Percentiles rank a stretch among this genome's conserved stretches.
Evolutionary conservation across 2,329 filamentous ascomycete genomes (phyloP).

Genomic region (Ophiocordyceps camponoti-leonardi): DNA sequence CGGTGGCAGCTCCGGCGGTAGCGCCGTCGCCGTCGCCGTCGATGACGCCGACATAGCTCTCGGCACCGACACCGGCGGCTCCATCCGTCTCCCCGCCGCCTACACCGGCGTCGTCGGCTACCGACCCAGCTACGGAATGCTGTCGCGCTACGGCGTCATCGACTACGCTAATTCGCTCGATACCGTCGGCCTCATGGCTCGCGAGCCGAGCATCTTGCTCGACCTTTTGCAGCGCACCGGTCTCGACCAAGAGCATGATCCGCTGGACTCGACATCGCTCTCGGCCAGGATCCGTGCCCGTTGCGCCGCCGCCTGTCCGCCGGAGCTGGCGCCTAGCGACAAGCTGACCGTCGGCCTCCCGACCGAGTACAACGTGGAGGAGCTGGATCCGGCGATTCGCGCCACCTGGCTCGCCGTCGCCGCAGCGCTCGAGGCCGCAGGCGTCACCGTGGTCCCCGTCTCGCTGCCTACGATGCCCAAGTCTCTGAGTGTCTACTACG

Average conservation of each 20-base stretch:
- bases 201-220: conserved; percentile 30
- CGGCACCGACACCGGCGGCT: conserved; percentile 88
- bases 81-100: conserved; percentile 70
- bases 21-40: conserved; percentile 64
- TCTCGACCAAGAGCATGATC: conserved; percentile 40
- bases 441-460: conserved; percentile 57
- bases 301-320: conserved; percentile 16
- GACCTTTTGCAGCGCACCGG: conserved; percentile 31
- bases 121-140: conserved; percentile 79
- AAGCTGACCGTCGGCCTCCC: conserved; percentile 37
- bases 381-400: conserved; percentile 55
- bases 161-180: conserved; percentile 88
- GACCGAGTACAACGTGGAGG: conserved; percentile 73
- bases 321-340: conserved; percentile 9
- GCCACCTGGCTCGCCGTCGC: conserved; percentile 52
- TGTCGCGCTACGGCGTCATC: conserved; percentile 74
- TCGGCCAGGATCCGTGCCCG: conserved; percentile 33
- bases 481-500: conserved; percentile 85
- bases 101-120: conserved; percentile 74
- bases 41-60: conserved; percentile 46
- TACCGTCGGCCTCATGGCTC: conserved; percentile 64
- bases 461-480: conserved; percentile 70
- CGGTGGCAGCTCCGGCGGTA: conserved; percentile 86
- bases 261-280: conserved; percentile 59
- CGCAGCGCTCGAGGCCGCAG: conserved; percentile 38